Evolutionary conservation across 805 yeast species (phyloP).

Genomic region (Millerozyma acaciae): DNA sequence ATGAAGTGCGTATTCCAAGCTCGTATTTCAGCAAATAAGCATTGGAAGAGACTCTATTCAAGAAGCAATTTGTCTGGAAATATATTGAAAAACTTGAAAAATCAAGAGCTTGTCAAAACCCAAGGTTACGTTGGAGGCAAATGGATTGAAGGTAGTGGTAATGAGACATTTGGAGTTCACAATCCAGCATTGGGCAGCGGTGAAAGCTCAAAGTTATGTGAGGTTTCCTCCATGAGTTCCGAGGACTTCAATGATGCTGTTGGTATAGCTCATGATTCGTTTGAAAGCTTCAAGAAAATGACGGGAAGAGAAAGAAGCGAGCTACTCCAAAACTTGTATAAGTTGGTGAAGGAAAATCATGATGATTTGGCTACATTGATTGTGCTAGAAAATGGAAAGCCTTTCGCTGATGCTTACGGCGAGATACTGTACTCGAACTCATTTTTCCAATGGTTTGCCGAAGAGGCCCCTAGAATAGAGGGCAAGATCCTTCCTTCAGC

Average conservation of each 20-base stretch:
- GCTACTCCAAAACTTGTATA: conserved; percentile 49
- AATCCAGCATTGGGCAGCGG: conserved; percentile 64
- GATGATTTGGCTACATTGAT: conserved; percentile 64
- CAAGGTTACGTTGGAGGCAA: conserved; percentile 68
- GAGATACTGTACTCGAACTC: conserved; percentile 66
- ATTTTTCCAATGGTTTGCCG: conserved; percentile 88
- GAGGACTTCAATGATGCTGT: conserved; percentile 53
- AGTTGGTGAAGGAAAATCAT: conserved; percentile 51
- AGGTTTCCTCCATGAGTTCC: conserved; percentile 51
- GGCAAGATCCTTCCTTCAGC: conserved; percentile 67
- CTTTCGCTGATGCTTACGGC: conserved; percentile 66
- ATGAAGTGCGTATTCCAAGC: no score
- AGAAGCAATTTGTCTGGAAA: background rate
- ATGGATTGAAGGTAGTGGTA: conserved; percentile 51
- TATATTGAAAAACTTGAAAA: conserved; percentile 27
- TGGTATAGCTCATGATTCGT: conserved; percentile 50
- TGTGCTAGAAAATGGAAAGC: conserved; percentile 73
- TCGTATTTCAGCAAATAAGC: no score
- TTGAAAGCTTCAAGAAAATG: conserved; percentile 47
- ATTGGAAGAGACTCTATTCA: background rate
- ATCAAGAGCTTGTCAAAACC: conserved; percentile 51
- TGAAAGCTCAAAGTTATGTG: conserved; percentile 42
- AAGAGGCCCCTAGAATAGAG: conserved; percentile 67
- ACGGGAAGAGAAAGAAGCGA: conserved; percentile 55
- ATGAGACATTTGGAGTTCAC: conserved; percentile 54